Conservation (phyloP, 257 asterid species). For the Solanum etuberosum region DNA sequence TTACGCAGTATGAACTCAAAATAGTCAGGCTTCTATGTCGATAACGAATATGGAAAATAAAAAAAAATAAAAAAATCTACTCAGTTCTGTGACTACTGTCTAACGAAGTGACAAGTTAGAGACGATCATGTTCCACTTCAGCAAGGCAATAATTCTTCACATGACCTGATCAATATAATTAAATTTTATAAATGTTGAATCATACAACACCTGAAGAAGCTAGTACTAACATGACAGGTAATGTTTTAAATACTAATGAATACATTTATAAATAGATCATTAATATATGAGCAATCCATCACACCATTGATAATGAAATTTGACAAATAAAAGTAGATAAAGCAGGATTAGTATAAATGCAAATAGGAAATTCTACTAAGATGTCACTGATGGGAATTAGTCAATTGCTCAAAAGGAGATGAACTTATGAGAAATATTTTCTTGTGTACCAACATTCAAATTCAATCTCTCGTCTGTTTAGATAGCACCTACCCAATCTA, state of each 20-base stretch:
- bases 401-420: not conserved
- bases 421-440: not conserved
- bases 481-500: too few relatives aligned
- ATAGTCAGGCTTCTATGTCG: accelerated
- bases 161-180: not conserved
- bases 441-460: not conserved
- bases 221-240: too few relatives aligned
- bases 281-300: too few relatives aligned
- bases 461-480: not conserved
- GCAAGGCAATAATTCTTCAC: not conserved
- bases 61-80: too few relatives aligned
- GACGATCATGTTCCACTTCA: not conserved
- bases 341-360: not conserved
- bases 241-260: too few relatives aligned
- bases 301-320: not conserved
- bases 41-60: too few relatives aligned
- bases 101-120: not conserved
- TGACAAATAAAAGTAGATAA: not conserved
- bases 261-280: too few relatives aligned
- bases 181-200: not conserved
- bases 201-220: not conserved
- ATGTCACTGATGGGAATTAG: not conserved
- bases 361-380: too few relatives aligned
- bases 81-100: not conserved
- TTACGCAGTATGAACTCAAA: too few relatives aligned